Evolutionary conservation across 2,329 filamentous ascomycete genomes (phyloP).

Genomic region (Elsinoe necatrix): DNA sequence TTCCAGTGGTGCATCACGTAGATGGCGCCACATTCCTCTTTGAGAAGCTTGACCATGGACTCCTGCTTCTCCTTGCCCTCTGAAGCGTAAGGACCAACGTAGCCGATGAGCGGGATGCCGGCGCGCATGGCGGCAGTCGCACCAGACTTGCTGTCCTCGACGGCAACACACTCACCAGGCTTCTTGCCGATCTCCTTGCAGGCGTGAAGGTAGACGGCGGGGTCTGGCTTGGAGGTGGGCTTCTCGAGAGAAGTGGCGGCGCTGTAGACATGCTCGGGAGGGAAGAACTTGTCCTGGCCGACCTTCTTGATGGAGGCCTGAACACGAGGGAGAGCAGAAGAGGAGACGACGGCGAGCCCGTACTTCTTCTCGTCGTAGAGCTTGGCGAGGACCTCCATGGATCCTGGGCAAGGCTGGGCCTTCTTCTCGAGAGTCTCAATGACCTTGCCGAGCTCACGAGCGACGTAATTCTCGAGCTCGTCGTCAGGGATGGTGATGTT

Average conservation of each 20-base stretch:
- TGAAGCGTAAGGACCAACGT: slow-evolving; percentile 70
- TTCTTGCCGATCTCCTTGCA: slow-evolving; percentile 64
- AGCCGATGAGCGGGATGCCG: slow-evolving; percentile 71
- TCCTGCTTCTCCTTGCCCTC: slow-evolving; percentile 54
- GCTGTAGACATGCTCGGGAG: slow-evolving; percentile 65
- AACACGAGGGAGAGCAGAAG: slow-evolving; percentile 69
- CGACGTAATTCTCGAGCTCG: slow-evolving; percentile 67
- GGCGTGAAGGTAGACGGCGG: slow-evolving; percentile 75
- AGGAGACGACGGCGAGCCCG: slow-evolving; percentile 66
- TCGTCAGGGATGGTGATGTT: slow-evolving; percentile 59
- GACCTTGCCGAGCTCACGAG: slow-evolving; percentile 70
- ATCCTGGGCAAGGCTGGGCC: slow-evolving; percentile 32
- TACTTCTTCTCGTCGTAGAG: slow-evolving; percentile 50
- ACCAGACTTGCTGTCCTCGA: slow-evolving; percentile 85
- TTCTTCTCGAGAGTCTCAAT: slow-evolving; percentile 67
- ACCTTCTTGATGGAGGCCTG: slow-evolving; percentile 70
- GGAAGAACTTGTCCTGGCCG: slow-evolving; percentile 71
- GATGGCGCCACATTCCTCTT: slow-evolving; percentile 40
- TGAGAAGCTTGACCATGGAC: slow-evolving; percentile 43
- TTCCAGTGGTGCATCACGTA: slow-evolving; percentile 46
- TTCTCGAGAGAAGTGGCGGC: slow-evolving; percentile 68
- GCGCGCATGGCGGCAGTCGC: slow-evolving; percentile 69
- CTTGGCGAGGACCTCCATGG: slow-evolving; percentile 49
- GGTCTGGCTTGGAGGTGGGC: slow-evolving; percentile 87
- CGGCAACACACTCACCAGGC: slow-evolving; percentile 63